Conservation (phyloP, 225 moss, liverwort and hornwort genomes). For the Pseudisothecium myosuroides region DNA sequence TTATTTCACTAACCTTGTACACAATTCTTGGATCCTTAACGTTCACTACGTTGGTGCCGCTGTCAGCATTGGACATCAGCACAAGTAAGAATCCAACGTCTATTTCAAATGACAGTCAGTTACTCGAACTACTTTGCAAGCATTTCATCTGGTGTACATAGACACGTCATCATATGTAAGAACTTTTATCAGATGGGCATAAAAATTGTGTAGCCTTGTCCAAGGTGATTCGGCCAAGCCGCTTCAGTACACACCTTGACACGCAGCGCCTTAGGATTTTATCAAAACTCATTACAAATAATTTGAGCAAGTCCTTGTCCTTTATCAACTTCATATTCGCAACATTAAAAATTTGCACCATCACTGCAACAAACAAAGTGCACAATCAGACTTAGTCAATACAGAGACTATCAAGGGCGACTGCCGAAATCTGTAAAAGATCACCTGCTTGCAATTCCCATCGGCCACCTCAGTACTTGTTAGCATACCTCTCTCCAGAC, state of each 20-base stretch:
- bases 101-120: background rate
- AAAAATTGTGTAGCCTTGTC: background rate
- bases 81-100: constrained; percentile 2
- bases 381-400: background rate
- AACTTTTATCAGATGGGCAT: background rate
- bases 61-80: constrained; percentile 17
- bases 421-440: background rate
- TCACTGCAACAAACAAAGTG: constrained; percentile 55
- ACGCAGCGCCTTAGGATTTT: constrained; percentile 50
- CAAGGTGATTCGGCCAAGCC: background rate
- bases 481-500: constrained; percentile 80
- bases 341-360: constrained; percentile 97
- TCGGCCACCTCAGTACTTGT: background rate
- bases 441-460: background rate
- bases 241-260: constrained; percentile 26
- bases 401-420: background rate
- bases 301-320: constrained; percentile 56
- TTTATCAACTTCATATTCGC: constrained; percentile 63
- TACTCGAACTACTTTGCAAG: background rate
- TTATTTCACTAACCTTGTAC: constrained; percentile 47
- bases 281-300: constrained; percentile 54
- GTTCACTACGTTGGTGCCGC: constrained; percentile 48
- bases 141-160: background rate
- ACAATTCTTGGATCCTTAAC: constrained; percentile 60
- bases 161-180: background rate